Base-by-base conservation (phyloP, 805 yeast genomes). In the Nakazawaea sp. region DNA sequence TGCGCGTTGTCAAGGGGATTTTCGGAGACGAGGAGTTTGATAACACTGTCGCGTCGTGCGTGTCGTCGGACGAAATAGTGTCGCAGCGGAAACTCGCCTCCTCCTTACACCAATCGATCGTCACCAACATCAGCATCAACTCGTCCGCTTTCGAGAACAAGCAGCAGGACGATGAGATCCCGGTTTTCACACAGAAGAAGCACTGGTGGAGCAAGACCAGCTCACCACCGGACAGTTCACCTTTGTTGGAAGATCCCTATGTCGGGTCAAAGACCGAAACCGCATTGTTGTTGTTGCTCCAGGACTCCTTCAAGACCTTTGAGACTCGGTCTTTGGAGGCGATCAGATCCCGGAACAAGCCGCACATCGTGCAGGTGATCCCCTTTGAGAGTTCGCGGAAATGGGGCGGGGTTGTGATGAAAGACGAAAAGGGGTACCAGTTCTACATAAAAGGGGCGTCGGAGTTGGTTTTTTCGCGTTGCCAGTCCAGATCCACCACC, bases 191-290 rank as follows among this genome's bases (percentile, higher is more conserved):
- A 31, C 20, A 5, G 15, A 26, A 30, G 18, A 43, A 44, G 24
- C 42, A 45, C 34, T 42, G 43, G 32, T 30, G 33, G 24, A 26
- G 12, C 4, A 39, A 30, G 27, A 33, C 37, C n/a, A 29, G 23
- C 23, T 28, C 33, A 30, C 21, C n/a, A n/a, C 19, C 13, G n/a
- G 29, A 9, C n/a, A 11, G 6, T 13, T 4, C 23, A 11, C 20
- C 12, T 24, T 12, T 19, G 18, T 33, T 17, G 49, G 50, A 61
- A 34, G 92, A 83, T 44, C 78, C 79, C 2, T 88, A 72, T 50
- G 64, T 88, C 33, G 99, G 99, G 5, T 85, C 94, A 41, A 92
- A 92, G 58, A 94, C 98, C 3, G 99, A 92, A 58, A 78, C 89
- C 24, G 97, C 98, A 0, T 59, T 92, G 40, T 66, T 92, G 27